phyloP scores from a whole-genome alignment of 257 asterid species.

The Rubia yunnanensis region DNA sequence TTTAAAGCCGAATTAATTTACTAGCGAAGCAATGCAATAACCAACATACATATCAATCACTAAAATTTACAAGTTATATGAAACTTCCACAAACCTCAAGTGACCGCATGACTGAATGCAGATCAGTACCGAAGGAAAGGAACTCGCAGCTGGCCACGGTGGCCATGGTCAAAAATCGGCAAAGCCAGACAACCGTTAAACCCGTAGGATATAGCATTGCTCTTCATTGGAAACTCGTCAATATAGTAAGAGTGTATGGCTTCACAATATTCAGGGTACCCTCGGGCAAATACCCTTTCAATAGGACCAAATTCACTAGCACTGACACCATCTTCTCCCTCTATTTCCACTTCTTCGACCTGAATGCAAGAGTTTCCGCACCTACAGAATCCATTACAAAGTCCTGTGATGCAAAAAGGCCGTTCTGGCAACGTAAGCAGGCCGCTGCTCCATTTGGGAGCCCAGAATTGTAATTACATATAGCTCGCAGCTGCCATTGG shows the following conservation, averaged over 20 bases:
- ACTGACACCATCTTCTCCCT: background rate
- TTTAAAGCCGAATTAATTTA: background rate
- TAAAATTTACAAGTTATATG: background rate
- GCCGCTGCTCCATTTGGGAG: background rate
- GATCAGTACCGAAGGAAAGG: background rate
- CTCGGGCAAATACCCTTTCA: background rate
- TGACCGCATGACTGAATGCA: background rate
- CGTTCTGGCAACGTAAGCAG: background rate
- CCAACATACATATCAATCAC: background rate
- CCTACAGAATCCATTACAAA: background rate
- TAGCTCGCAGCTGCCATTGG: background rate
- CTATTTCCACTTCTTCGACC: no score
- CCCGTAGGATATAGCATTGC: background rate
- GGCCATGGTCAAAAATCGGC: background rate
- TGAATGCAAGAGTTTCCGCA: background rate
- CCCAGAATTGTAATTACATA: background rate
- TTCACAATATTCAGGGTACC: conserved; percentile 1
- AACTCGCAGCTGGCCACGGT: background rate
- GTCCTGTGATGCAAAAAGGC: background rate
- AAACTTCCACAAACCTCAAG: background rate
- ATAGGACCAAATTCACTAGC: background rate
- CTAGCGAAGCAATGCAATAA: background rate
- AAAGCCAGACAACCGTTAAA: background rate
- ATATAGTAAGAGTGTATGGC: background rate
- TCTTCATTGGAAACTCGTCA: background rate